A percentile compares a stretch with the other conserved stretches of the same genome.
phyloP scores from a whole-genome alignment of 768 basidiomycete species.

The Pleurotus citrinopileatus region DNA sequence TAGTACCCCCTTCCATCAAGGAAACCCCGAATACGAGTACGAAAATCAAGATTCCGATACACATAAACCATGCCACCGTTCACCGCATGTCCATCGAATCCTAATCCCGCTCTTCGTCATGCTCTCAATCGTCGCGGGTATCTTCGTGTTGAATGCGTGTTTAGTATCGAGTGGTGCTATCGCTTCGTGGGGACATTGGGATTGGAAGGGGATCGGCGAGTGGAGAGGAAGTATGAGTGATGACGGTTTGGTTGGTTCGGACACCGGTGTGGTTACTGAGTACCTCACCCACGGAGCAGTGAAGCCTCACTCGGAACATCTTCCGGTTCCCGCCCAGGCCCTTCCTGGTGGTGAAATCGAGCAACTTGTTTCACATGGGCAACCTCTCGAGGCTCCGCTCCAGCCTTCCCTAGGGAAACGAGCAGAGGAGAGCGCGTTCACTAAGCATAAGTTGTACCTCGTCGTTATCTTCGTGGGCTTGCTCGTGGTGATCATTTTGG shows the following conservation, averaged over 20 bases:
- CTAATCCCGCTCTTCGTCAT: slow-evolving; percentile 3
- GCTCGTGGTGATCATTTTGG: slow-evolving; percentile 50
- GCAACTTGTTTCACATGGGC: neutral
- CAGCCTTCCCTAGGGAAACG: neutral
- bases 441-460: slow-evolving; percentile 40
- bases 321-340: too few relatives aligned
- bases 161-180: slow-evolving; percentile 1
- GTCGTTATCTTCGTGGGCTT: slow-evolving; percentile 64
- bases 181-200: slow-evolving; percentile 4
- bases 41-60: neutral
- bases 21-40: neutral
- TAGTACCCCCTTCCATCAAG: neutral
- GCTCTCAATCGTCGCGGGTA: slow-evolving; percentile 2
- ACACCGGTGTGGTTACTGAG: neutral
- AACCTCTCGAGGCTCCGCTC: neutral
- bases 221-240: neutral
- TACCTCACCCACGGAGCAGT: neutral
- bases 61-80: neutral
- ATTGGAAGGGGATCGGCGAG: slow-evolving; percentile 6
- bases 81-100: neutral
- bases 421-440: slow-evolving; percentile 2
- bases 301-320: too few relatives aligned
- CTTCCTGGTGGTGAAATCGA: too few relatives aligned
- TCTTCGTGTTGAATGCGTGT: slow-evolving; percentile 4
- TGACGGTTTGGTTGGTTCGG: neutral